Conservation (phyloP, 768 basidiomycete genomes). For the Boletus insuetus region DNA sequence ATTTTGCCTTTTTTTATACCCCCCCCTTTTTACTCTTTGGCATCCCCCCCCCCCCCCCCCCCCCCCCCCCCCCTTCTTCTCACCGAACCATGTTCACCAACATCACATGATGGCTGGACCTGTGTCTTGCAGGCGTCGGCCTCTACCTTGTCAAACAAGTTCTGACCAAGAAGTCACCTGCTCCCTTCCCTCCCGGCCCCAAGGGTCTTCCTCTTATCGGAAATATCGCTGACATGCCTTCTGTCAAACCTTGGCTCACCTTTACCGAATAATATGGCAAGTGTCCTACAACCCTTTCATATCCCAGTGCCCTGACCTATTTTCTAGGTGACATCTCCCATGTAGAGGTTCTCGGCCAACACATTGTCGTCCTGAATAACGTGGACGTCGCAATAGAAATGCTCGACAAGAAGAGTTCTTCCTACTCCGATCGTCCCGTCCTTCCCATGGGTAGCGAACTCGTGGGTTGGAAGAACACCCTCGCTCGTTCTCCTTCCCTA, state of each 20-base stretch:
- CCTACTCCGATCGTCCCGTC: conserved; percentile 66
- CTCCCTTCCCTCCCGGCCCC: conserved; percentile 46
- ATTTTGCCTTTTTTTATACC: too few relatives aligned
- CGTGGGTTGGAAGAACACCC: conserved; percentile 32
- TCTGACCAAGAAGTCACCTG: conserved; percentile 18
- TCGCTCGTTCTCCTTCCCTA: conserved; percentile 41
- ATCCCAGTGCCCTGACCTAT: background rate
- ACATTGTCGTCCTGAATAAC: conserved; percentile 55
- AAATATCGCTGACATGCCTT: conserved; percentile 50
- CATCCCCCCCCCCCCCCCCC: too few relatives aligned
- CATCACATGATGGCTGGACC: conserved; percentile 32
- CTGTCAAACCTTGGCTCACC: conserved; percentile 43
- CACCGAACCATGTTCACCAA: conserved; percentile 21
- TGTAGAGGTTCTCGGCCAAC: conserved; percentile 57
- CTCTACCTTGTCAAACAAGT: conserved; percentile 29
- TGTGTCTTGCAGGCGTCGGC: conserved; percentile 30
- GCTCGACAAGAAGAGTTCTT: conserved; percentile 63
- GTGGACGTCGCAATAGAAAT: conserved; percentile 50
- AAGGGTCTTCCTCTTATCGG: conserved; percentile 43
- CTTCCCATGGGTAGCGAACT: conserved; percentile 40
- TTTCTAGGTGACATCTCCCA: conserved; percentile 57
- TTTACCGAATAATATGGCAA: conserved; percentile 45
- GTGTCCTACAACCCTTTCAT: background rate
- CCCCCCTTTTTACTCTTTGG: too few relatives aligned
- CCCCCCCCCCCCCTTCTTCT: background rate